A percentile compares a stretch with the other conserved stretches of the same genome.
Conservation (phyloP, 192 early-diverging fungal species). For the Coemansia sp. region DNA sequence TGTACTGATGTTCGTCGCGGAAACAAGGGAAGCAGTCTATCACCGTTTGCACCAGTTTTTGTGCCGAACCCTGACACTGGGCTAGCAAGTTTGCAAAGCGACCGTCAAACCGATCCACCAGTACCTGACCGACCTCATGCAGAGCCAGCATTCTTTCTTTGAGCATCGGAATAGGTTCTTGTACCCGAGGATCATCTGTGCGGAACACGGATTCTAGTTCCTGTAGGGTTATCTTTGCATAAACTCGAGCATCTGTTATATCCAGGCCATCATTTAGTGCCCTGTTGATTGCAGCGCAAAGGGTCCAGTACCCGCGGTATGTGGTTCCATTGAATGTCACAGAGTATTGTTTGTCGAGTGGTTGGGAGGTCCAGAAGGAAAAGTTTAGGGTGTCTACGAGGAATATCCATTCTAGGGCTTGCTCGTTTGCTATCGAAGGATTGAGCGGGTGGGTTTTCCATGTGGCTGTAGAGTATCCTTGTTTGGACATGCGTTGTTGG, state of each 20-base stretch:
- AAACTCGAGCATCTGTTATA: conserved; percentile 59
- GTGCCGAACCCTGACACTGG: conserved; percentile 52
- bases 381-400: conserved; percentile 81
- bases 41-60: conserved; percentile 56
- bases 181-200: conserved; percentile 47
- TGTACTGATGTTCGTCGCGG: conserved; percentile 60
- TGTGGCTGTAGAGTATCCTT: conserved; percentile 57
- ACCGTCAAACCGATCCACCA: conserved; percentile 59
- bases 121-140: conserved; percentile 65
- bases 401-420: conserved; percentile 75
- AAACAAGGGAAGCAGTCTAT: conserved; percentile 62
- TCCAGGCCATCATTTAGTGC: conserved; percentile 59
- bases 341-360: conserved; percentile 54
- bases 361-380: conserved; percentile 70
- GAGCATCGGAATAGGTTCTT: conserved; percentile 60
- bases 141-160: conserved; percentile 59
- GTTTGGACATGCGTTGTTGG: conserved; percentile 57
- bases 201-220: conserved; percentile 59
- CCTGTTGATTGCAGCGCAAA: conserved; percentile 73
- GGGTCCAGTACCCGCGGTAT: conserved; percentile 80
- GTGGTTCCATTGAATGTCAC: conserved; percentile 54
- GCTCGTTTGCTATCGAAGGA: conserved; percentile 56
- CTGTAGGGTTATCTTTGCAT: conserved; percentile 30
- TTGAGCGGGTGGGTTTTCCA: conserved; percentile 64
- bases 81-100: conserved; percentile 58